Evolutionary conservation across 257 asterid genomes (phyloP), one percentile per base, ranked within the genome.

Genomic region (Jacaranda copaia): DNA sequence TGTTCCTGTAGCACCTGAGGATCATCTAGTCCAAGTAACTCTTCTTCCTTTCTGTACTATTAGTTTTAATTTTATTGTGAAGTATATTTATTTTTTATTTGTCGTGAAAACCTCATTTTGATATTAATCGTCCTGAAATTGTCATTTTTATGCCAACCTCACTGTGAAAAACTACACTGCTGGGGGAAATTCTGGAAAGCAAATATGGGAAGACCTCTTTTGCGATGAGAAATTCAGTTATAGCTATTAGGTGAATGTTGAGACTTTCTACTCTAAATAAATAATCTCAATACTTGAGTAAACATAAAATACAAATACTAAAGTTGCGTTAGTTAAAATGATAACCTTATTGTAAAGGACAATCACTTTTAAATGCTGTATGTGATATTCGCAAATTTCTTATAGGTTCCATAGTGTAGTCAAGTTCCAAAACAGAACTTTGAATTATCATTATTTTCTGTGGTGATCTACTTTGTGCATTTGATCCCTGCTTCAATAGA

Each of bases 11-110:
- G 80, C 84, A 78, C 75, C 84, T 74, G 92, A 74, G 86, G 90
- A 83, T 72, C 88, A 73, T 81, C 85, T 11, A 75, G 71, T 76
- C 61, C 91, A 88, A 84, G 97, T 93, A 85, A 88, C 81, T 57
- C 79, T 72, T 79, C 76, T 68, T 64, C 75, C 83, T 70, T 74
- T 57, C 43, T n/a, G 53, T 81, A 71, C 38, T 18, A 46, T 49
- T 53, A 42, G 55, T 52, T 79, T 77, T 42, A 8, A 32, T 64
- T 64, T 40, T 32, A 60, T 46, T 25, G 16, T 57, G 43, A 49
- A 62, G 32, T 60, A 43, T 39, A 51, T 60, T 68, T 11, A 52
- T 52, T 62, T n/a, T 20, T 53, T 74, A 58, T 14, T 71, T 49
- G 63, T 40, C 48, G 11, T 60, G 18, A 64, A 66, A 42, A 46